Percentiles rank a stretch among this genome's conserved stretches.
These are phyloP conservation scores for Penicillium psychrosexuale DNA, from an alignment of 2,329 filamentous ascomycete species.

Conservation along the genomic window DNA sequence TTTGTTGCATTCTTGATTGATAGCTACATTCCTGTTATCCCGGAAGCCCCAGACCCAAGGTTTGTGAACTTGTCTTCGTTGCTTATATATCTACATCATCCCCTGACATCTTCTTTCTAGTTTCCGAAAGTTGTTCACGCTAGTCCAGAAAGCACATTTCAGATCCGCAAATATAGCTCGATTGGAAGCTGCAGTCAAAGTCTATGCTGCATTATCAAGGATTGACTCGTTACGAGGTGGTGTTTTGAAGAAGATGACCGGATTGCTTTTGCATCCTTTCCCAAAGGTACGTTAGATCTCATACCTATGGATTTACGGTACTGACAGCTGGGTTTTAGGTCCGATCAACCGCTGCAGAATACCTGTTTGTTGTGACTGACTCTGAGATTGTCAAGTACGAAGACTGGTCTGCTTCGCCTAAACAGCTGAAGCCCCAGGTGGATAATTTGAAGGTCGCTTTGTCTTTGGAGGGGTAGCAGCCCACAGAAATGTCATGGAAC, in stretches of 20 bases:
- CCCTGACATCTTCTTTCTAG: constrained; percentile 26
- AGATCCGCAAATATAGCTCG: constrained; percentile 80
- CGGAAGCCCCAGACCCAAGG: constrained; percentile 47
- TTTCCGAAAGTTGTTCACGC: constrained; percentile 62
- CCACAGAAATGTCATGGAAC: neutral
- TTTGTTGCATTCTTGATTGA: constrained; percentile 74
- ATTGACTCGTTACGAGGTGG: constrained; percentile 51
- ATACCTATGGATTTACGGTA: neutral
- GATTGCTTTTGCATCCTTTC: constrained; percentile 77
- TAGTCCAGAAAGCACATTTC: constrained; percentile 75
- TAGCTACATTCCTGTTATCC: constrained; percentile 40
- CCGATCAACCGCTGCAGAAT: constrained; percentile 36
- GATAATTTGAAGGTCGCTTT: constrained; percentile 25
- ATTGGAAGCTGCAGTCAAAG: constrained; percentile 72
- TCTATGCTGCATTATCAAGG: constrained; percentile 70
- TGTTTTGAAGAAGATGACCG: constrained; percentile 66
- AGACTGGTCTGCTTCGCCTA: constrained; percentile 37
- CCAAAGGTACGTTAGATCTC: constrained; percentile 59
- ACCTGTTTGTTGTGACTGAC: constrained; percentile 35
- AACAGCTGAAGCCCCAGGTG: constrained; percentile 34
- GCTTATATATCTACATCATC: neutral
- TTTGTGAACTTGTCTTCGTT: constrained; percentile 14
- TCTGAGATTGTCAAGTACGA: constrained; percentile 31
- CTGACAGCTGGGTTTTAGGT: constrained; percentile 26
- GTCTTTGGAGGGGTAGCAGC: neutral